Conservation (phyloP, 1,284 basidiomycete genomes). For the Ustilago vetiveriae region DNA sequence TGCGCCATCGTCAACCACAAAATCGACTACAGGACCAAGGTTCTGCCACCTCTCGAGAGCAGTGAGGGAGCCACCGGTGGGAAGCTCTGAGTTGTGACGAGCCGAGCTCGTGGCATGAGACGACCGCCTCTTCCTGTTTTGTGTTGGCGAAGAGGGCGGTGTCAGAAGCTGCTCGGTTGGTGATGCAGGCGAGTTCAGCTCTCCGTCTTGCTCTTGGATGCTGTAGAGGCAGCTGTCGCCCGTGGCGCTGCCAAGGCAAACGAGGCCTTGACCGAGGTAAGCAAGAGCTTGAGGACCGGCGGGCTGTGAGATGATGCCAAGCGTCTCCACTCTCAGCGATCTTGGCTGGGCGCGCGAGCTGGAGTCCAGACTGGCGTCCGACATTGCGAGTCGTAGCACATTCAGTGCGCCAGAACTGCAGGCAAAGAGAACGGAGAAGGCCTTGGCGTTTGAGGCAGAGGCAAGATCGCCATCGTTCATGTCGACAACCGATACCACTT, state of each 20-base stretch:
- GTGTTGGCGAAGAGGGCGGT: conserved; percentile 43
- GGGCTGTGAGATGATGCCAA: conserved; percentile 45
- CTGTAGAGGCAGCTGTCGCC: conserved; percentile 56
- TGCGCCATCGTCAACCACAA: conserved; percentile 79
- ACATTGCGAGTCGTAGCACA: conserved; percentile 37
- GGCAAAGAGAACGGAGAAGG: conserved; percentile 46
- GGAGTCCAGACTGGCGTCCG: not conserved
- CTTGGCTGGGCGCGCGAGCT: conserved; percentile 10
- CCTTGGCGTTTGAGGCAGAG: not conserved
- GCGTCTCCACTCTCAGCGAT: conserved; percentile 30
- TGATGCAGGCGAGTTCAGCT: not conserved
- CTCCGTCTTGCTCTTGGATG: conserved; percentile 19
- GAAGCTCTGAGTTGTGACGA: conserved; percentile 8
- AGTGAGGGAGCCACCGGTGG: conserved; percentile 8
- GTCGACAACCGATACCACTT: conserved; percentile 45
- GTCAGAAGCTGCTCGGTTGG: conserved; percentile 23
- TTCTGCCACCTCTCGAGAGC: conserved; percentile 49
- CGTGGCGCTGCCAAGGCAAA: conserved; percentile 52
- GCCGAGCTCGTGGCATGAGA: conserved; percentile 8
- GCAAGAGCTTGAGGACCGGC: conserved; percentile 49
- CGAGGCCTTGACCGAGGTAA: conserved; percentile 56
- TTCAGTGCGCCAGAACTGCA: conserved; percentile 38
- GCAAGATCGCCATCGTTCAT: conserved; percentile 10
- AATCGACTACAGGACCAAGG: conserved; percentile 88
- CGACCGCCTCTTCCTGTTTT: conserved; percentile 18